Conservation (phyloP, 2,329 filamentous ascomycete species). For the Bipolaris sorokiniana region DNA sequence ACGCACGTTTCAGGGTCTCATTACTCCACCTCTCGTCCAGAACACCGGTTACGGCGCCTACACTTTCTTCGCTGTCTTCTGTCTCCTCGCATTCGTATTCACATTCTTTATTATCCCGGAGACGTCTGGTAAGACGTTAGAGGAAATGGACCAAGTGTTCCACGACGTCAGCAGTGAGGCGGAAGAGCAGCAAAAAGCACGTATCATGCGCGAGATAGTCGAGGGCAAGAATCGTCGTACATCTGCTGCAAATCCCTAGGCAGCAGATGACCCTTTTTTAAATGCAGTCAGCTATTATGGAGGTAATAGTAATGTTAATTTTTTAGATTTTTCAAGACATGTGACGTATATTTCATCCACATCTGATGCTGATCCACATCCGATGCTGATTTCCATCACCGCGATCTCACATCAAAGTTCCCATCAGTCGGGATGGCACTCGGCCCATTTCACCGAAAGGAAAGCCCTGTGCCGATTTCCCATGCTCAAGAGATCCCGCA, state of each 20-base stretch:
- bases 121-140: constrained; percentile 43
- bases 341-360: neutral
- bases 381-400: neutral
- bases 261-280: neutral
- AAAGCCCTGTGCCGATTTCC: too few relatives aligned
- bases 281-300: neutral
- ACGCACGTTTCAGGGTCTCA: constrained; percentile 58
- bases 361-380: too few relatives aligned
- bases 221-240: constrained; percentile 20
- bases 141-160: constrained; percentile 50
- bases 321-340: neutral
- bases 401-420: neutral
- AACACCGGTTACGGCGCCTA: constrained; percentile 58
- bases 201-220: constrained; percentile 42
- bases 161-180: constrained; percentile 44
- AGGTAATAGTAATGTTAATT: neutral
- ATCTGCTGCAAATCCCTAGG: neutral
- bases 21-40: constrained; percentile 68
- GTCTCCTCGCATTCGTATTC: constrained; percentile 42
- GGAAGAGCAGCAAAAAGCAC: constrained; percentile 41
- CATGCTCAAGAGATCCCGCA: too few relatives aligned
- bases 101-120: constrained; percentile 46
- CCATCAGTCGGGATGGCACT: too few relatives aligned
- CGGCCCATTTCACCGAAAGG: too few relatives aligned
- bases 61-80: constrained; percentile 49